Base-by-base conservation (phyloP, 177 flowering plant species). In the Vitis hybrid region DNA sequence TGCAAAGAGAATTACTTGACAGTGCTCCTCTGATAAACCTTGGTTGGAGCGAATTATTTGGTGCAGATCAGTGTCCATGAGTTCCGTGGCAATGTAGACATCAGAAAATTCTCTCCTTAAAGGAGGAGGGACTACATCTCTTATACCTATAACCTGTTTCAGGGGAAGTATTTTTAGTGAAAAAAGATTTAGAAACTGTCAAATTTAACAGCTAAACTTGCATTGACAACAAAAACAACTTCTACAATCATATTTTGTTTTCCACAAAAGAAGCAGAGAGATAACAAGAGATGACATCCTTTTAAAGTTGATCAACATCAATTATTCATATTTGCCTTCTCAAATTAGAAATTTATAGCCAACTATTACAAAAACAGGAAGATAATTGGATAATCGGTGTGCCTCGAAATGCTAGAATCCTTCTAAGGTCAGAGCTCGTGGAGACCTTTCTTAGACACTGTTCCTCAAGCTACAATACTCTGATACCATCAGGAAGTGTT, bases 31-130 rank as follows among this genome's bases (percentile, higher is more conserved):
- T 1, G 99, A 94, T 73, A 94, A 83, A 52, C 66, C 62, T 77
- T 94, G 99, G 56, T 91, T 92, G 15, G 99, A 94, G 7, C 90
- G 90, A 62, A 94, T 92, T 13, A 94, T 94, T 68, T 92, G 97
- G 68, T 94, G 95, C 63, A 92, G 97, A 83, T 94, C 99, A 49
- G 99, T 88, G 74, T 94, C 99, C 99, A 94, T 94, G 32, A 94
- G 93, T 69, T 94, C 99, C 0, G 88, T 87, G 30, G 88, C 87
- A 60, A 92, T 85, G 75, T 94, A 94, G 24, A 94, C 99, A 79
- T 94, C 99, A 21, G 78, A 77, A 72, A 94, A 94, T 75, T 89
- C 93, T 73, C 87, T 86, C 46, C 86, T 68, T 19, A 82, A 11
- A 12, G 97, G 96, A 68, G 99, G 99, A 71, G 99, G 99, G 59